Conservation (phyloP, 2,329 filamentous ascomycete genomes). For the Scytalidium lignicola region DNA sequence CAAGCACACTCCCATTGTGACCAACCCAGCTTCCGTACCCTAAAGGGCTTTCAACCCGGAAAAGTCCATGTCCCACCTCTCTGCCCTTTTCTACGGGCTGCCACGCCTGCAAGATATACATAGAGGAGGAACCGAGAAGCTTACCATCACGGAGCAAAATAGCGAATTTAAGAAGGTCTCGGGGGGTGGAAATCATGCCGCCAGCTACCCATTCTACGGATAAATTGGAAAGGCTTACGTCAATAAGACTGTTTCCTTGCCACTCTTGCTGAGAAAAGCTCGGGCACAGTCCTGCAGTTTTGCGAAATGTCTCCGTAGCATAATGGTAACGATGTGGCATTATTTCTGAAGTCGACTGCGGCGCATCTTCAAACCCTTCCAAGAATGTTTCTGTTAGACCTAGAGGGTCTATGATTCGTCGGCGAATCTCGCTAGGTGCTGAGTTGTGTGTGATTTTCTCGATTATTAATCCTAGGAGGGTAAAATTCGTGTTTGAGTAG, state of each 20-base stretch:
- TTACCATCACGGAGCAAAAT: conserved; percentile 6
- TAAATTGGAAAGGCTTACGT: conserved; percentile 9
- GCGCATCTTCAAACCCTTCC: conserved; percentile 8
- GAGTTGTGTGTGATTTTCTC: conserved; percentile 6
- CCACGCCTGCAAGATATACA: conserved; percentile 6
- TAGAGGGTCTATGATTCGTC: conserved; percentile 5
- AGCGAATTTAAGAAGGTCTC: conserved; percentile 9
- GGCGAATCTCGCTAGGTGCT: conserved; percentile 7
- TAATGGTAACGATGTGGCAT: conserved; percentile 15
- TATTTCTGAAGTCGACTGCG: too few relatives aligned
- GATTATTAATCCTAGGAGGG: conserved; percentile 7
- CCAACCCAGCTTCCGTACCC: conserved; percentile 7
- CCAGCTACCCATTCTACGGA: conserved; percentile 12
- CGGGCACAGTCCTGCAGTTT: conserved; percentile 9
- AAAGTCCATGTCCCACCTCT: conserved; percentile 9
- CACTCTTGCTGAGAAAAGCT: background rate
- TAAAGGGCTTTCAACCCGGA: conserved; percentile 1
- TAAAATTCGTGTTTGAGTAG: conserved; percentile 7
- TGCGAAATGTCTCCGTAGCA: conserved; percentile 4
- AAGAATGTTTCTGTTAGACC: conserved; percentile 6
- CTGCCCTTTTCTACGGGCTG: background rate
- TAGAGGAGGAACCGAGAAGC: conserved; percentile 5
- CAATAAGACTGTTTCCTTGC: conserved; percentile 7
- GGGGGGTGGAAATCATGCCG: conserved; percentile 8
- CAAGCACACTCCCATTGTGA: conserved; percentile 11